phyloP scores from a whole-genome alignment of 345 rosid species.

The Rhodomyrtus tomentosa region DNA sequence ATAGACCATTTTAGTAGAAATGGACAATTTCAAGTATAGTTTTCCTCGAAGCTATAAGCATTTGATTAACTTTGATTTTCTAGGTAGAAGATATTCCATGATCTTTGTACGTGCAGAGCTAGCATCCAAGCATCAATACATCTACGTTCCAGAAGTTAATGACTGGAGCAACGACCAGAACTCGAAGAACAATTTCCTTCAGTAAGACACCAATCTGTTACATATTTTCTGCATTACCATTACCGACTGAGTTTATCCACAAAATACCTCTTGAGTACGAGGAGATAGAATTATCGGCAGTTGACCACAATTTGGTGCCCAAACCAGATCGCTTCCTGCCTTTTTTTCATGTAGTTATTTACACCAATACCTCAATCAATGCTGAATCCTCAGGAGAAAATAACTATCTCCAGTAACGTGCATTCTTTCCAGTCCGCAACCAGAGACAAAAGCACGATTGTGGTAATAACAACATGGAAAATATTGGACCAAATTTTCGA shows the following conservation, averaged over 20 bases:
- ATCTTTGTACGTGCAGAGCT: not conserved
- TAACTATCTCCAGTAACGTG: not conserved
- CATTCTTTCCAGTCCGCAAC: not conserved
- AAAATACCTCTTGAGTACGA: not conserved
- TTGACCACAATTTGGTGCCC: not conserved
- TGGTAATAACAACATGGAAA: not conserved
- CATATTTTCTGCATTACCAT: not conserved
- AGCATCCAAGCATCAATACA: not conserved
- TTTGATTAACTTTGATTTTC: not conserved
- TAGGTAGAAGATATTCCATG: not conserved
- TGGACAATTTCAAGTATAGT: not conserved
- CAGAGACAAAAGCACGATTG: not conserved
- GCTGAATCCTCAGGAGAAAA: not conserved
- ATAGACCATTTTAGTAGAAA: not conserved
- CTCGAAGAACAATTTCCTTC: not conserved
- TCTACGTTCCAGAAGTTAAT: not conserved
- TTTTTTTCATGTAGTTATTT: not conserved
- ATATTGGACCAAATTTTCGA: not conserved
- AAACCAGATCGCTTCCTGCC: not conserved
- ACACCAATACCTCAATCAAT: not conserved
- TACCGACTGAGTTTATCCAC: not conserved
- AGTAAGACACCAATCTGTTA: not conserved
- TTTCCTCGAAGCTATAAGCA: not conserved
- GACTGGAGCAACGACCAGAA: not conserved
- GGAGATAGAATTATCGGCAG: not conserved